Conservation (phyloP, 139 green algal species). For the Chlamydomonas sp. region DNA sequence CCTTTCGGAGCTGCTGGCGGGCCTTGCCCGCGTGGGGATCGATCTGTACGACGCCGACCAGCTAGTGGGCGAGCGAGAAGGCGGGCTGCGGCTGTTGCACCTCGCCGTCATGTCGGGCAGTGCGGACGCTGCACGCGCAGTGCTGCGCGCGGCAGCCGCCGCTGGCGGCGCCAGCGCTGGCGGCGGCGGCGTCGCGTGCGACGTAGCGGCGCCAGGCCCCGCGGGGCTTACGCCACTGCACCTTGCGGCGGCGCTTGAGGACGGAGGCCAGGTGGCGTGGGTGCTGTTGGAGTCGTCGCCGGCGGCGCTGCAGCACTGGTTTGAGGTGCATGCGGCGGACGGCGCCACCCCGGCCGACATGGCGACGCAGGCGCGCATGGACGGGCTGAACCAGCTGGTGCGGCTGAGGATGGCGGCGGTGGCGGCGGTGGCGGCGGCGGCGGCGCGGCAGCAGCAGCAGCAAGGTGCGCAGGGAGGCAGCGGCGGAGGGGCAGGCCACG, state of each 20-base stretch:
- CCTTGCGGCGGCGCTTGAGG: neutral
- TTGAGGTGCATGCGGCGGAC: neutral
- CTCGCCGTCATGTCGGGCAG: neutral
- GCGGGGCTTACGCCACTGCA: conserved; percentile 20
- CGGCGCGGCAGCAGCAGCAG: neutral
- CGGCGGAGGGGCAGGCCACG: too few relatives aligned
- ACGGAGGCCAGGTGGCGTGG: conserved; percentile 8
- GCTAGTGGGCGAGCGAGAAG: neutral
- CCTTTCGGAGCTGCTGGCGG: neutral
- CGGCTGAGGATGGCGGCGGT: neutral
- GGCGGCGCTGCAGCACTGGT: neutral
- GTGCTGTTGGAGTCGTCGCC: conserved; percentile 2
- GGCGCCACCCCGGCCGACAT: conserved; percentile 15
- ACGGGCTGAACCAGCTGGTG: neutral
- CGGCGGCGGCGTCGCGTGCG: neutral
- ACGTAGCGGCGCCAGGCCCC: conserved; percentile 5
- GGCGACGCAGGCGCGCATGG: neutral
- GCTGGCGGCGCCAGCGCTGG: neutral
- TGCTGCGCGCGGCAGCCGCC: neutral
- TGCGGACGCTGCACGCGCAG: neutral
- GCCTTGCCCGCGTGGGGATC: neutral
- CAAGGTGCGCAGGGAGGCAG: neutral
- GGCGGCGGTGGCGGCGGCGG: neutral
- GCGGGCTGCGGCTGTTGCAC: conserved; percentile 25
- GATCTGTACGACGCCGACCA: conserved; percentile 1